Base-by-base conservation (phyloP, 23 red algal genomes). In the Agarophyton chilense region DNA sequence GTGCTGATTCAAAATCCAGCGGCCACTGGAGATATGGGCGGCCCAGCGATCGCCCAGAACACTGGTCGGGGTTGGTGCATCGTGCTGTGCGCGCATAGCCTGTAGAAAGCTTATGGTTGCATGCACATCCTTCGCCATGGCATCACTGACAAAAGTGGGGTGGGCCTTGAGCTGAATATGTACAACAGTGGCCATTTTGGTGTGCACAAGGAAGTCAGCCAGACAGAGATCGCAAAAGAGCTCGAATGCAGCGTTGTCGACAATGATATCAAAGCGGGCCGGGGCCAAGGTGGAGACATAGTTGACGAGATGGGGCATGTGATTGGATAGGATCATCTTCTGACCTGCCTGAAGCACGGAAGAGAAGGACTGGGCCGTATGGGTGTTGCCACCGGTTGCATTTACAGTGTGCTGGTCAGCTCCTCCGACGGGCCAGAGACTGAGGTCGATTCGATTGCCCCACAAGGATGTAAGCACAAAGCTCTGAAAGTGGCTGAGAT, bases 181-280 rank as follows among this genome's bases (percentile, higher is more conserved):
- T 18, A 98, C 93, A 57, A n/a, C 7, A 1, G 55, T 35, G 32
- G 89, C 88, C 25, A 89, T 29, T 4, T 93, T 85, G 24, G 77
- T 52, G 1, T 71, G 22, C 1, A 98, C 56, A 24, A 98, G 77
- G 82, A 78, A 87, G 58, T 98, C 90, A 32, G 96, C 96, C 25
- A 98, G 66, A 17, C 84, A 91, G 73, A 98, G 60, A 66, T 98
- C 96, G 82, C 89, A 92, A 73, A 98, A 98, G 10, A 98, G 83
- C 60, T 98, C 96, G 47, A 98, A 90, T 38, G 93, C 96, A n/a
- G 96, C 96, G 63, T 98, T 98, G 60, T 98, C 96, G 21, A 98
- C 96, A 24, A 98, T 82, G 33, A 98, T 95, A 81, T 92, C 93
- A 28, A 95, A 53, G 17, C 92, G 60, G 0, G 67, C 16, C 54